Conservation (phyloP, 1,284 basidiomycete genomes). For the Ustilago sp. region DNA sequence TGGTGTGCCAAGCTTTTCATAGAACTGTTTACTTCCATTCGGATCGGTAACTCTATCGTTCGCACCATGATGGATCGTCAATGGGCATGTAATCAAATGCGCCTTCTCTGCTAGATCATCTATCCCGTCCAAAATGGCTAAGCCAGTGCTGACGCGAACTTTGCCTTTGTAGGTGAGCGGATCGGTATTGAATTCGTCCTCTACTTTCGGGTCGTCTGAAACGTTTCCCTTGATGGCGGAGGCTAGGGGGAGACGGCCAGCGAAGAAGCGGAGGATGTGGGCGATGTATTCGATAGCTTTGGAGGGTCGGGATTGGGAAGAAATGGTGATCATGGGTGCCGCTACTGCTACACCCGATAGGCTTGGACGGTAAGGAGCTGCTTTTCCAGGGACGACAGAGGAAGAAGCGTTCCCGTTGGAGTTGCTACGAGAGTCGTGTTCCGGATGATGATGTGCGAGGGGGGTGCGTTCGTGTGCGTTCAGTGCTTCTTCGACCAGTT, state of each 20-base stretch:
- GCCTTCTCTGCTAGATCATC: conserved; percentile 68
- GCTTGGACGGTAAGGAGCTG: conserved; percentile 42
- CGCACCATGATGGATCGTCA: conserved; percentile 72
- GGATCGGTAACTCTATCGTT: conserved; percentile 72
- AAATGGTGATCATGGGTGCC: conserved; percentile 72
- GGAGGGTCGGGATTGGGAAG: conserved; percentile 69
- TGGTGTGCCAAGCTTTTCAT: conserved; percentile 67
- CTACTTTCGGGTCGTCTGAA: conserved; percentile 72
- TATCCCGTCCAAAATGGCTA: conserved; percentile 72
- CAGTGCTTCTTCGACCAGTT: conserved; percentile 33
- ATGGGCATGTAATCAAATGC: conserved; percentile 68
- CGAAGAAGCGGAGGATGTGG: conserved; percentile 69
- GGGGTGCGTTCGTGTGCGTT: conserved; percentile 32
- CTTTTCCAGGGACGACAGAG: conserved; percentile 21
- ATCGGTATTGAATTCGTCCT: conserved; percentile 65
- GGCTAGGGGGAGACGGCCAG: conserved; percentile 71
- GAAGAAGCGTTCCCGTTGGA: conserved; percentile 10
- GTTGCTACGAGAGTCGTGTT: conserved; percentile 1
- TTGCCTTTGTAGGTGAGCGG: conserved; percentile 72
- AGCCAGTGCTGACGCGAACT: conserved; percentile 72
- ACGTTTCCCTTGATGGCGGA: conserved; percentile 72
- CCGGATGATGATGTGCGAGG: conserved; percentile 24
- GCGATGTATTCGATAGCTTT: conserved; percentile 70
- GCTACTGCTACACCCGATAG: conserved; percentile 70
- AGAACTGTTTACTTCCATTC: conserved; percentile 70